phyloP scores from a whole-genome alignment of 2,329 filamentous ascomycete genomes.

The Aureobasidium pullulans region DNA sequence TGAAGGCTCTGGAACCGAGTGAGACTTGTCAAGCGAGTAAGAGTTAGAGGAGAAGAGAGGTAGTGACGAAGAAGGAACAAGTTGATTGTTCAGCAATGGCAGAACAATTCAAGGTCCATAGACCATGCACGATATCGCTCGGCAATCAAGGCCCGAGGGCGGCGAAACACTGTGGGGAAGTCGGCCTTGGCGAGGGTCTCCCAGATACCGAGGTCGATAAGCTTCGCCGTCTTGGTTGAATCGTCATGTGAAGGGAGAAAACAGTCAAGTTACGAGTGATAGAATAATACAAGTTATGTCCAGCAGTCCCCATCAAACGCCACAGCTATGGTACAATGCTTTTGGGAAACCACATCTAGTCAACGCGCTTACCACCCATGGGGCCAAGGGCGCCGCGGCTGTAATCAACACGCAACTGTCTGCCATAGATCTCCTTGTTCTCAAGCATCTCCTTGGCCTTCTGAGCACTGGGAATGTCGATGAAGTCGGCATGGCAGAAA shows the following conservation, averaged over 20 bases:
- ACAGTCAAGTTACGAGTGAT: not conserved
- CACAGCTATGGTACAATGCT: constrained; percentile 5
- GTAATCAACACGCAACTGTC: constrained; percentile 60
- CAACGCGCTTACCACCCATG: not conserved
- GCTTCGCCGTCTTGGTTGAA: not conserved
- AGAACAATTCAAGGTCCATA: not conserved
- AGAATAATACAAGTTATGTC: not conserved
- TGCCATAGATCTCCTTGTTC: constrained; percentile 55
- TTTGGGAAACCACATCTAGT: not conserved
- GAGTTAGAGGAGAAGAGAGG: not conserved
- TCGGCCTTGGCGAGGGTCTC: not conserved
- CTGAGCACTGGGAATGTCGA: constrained; percentile 57
- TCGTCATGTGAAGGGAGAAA: not conserved
- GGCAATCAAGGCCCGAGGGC: not conserved
- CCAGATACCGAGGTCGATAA: not conserved
- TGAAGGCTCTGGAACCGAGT: not conserved
- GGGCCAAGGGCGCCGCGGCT: constrained; percentile 18
- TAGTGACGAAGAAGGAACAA: not conserved
- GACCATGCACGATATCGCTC: not conserved
- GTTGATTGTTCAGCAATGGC: not conserved
- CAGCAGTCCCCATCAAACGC: not conserved
- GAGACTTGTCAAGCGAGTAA: not conserved
- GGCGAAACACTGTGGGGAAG: constrained; percentile 1
- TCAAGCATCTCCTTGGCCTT: constrained; percentile 51
- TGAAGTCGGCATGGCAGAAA: constrained; percentile 78